These are phyloP conservation scores for Beta macrorhiza DNA, from an alignment of 179 eudicot genomes.

Conservation along the genomic window DNA sequence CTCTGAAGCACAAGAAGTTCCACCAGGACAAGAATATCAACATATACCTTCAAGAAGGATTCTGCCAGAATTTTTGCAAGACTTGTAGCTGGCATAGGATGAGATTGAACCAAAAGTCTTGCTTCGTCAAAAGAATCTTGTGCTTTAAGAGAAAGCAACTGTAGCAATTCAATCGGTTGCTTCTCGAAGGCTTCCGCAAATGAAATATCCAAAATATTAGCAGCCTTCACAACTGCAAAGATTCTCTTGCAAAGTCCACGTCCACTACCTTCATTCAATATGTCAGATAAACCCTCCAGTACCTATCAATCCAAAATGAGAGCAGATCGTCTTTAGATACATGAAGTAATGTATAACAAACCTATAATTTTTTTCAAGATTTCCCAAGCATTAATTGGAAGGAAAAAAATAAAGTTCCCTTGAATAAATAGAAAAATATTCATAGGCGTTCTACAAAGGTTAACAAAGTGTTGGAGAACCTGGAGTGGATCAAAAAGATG, in stretches of 20 bases:
- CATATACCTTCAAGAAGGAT: slow-evolving; percentile 78
- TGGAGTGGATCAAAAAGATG: slow-evolving; percentile 60
- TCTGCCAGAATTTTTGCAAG: slow-evolving; percentile 94
- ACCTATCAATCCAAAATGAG: slow-evolving; percentile 41
- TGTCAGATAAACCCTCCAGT: slow-evolving; percentile 59
- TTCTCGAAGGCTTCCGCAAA: slow-evolving; percentile 88
- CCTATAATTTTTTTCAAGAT: background rate
- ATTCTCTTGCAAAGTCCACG: slow-evolving; percentile 88
- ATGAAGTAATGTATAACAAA: slow-evolving; percentile 1
- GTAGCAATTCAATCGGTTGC: slow-evolving; percentile 82
- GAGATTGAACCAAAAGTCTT: slow-evolving; percentile 70
- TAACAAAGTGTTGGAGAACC: slow-evolving; percentile 40
- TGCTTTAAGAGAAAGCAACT: slow-evolving; percentile 94
- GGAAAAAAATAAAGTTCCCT: slow-evolving; percentile 1
- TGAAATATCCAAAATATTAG: slow-evolving; percentile 71
- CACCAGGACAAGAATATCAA: background rate
- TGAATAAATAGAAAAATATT: background rate
- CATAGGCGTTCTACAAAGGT: background rate
- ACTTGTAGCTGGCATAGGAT: slow-evolving; percentile 79
- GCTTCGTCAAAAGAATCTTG: slow-evolving; percentile 97
- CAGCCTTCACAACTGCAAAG: slow-evolving; percentile 83
- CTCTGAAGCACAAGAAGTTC: background rate
- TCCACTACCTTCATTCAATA: slow-evolving; percentile 75
- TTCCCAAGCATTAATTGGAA: background rate
- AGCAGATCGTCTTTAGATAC: slow-evolving; percentile 4